Percentiles rank a stretch among this genome's conserved stretches.
These are phyloP conservation scores for Serendipita sp. DNA, from an alignment of 768 basidiomycete genomes.

Conservation along the genomic window DNA sequence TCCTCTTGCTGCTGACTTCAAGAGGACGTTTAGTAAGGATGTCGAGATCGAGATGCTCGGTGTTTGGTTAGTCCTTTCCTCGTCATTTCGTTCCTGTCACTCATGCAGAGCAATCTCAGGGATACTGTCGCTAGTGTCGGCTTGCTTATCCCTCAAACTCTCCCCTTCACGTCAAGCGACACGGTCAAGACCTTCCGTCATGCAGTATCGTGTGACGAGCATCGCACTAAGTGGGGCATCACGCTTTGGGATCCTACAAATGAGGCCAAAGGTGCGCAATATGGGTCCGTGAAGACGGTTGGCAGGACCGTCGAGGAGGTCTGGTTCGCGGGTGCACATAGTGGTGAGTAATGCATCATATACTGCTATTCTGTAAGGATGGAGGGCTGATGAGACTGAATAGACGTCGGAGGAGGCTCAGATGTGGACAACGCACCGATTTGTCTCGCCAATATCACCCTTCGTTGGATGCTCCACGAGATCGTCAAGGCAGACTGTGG, in stretches of 20 bases:
- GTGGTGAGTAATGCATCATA: conserved; percentile 30
- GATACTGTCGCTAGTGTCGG: conserved; percentile 73
- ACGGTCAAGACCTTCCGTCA: conserved; percentile 61
- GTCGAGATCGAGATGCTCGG: conserved; percentile 68
- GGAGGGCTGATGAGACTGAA: not conserved
- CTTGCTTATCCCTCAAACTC: conserved; percentile 38
- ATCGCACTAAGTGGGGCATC: conserved; percentile 38
- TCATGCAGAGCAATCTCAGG: conserved; percentile 25
- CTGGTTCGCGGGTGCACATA: conserved; percentile 65
- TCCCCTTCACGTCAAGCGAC: conserved; percentile 56
- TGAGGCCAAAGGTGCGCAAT: conserved; percentile 14
- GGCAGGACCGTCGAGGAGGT: conserved; percentile 48
- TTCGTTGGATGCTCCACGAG: conserved; percentile 66
- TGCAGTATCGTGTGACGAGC: conserved; percentile 65
- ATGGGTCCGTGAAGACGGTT: conserved; percentile 20
- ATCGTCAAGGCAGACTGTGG: conserved; percentile 36
- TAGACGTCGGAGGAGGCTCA: conserved; percentile 62
- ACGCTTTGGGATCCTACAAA: conserved; percentile 15
- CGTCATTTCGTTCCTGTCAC: not conserved
- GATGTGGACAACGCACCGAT: conserved; percentile 32
- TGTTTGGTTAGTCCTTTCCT: conserved; percentile 38
- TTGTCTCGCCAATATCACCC: conserved; percentile 41
- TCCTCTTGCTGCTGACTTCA: conserved; percentile 37
- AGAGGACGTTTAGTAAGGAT: conserved; percentile 46
- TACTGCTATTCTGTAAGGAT: not conserved